Conservation (phyloP, 164 flowering plant species). For the Protea cynaroides region DNA sequence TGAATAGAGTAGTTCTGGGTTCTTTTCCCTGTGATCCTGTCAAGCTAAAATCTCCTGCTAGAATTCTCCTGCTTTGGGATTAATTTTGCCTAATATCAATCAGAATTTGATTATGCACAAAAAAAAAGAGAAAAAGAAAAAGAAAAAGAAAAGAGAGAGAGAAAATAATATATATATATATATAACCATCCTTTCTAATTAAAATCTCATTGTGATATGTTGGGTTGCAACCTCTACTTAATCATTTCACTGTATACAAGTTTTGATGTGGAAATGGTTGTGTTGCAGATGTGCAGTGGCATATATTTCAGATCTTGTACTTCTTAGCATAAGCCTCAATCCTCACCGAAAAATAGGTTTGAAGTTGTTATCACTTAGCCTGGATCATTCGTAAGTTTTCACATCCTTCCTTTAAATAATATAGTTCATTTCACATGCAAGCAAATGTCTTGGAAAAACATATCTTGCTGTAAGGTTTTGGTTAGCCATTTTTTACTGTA, state of each 20-base stretch:
- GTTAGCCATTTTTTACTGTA: neutral
- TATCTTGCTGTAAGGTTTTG: neutral
- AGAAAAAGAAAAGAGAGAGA: too few species aligned
- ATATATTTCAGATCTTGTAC: slow-evolving; percentile 78
- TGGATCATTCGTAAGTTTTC: slow-evolving; percentile 85
- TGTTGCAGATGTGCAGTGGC: slow-evolving; percentile 86
- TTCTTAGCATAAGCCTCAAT: slow-evolving; percentile 61
- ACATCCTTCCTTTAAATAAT: neutral
- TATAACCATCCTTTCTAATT: neutral
- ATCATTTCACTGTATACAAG: neutral
- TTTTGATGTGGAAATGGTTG: slow-evolving; percentile 13
- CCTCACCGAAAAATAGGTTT: slow-evolving; percentile 71
- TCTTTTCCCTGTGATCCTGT: too few species aligned
- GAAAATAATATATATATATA: neutral
- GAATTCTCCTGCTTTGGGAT: too few species aligned
- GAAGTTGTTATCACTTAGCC: slow-evolving; percentile 55
- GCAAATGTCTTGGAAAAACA: neutral
- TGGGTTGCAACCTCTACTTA: neutral
- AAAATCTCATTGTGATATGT: neutral
- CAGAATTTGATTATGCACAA: too few species aligned
- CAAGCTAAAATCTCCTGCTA: too few species aligned
- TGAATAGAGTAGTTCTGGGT: too few species aligned
- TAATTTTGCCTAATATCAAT: too few species aligned
- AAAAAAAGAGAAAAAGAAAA: too few species aligned
- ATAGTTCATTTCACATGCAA: neutral